Evolutionary conservation across 441 rosid species (phyloP), one percentile per base, ranked within the genome.

Genomic region (Manihot esculenta): DNA sequence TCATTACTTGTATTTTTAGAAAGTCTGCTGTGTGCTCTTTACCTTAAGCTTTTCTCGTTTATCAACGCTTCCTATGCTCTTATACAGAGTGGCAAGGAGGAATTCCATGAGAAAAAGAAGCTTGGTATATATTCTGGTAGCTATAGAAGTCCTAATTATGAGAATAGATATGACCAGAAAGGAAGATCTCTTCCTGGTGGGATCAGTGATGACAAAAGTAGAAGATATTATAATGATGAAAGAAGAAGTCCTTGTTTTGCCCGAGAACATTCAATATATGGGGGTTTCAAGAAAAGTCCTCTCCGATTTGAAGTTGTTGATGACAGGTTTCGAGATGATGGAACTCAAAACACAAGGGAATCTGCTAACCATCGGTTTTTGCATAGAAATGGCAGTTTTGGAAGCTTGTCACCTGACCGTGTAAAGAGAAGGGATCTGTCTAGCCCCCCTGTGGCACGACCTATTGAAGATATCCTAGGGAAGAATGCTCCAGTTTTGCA

Each of bases 251-350:
- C 83, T 18, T 74, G 73, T 68, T 79, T 72, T 79, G 63, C 78
- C 23, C 73, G 47, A 15, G 88, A 82, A 35, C 76, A 72, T 78
- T 72, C 88, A 62, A 83, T 86, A 73, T 65, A 77, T 63, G 85
- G 87, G 63, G 84, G 84, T 67, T 75, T 69, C 59, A 88, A 72
- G 74, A 89, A 61, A 77, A 83, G 70, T 74, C 83, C 94, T 74
- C 74, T 76, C 66, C 85, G 82, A 10, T 88, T 91, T 73, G 99
- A 92, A 87, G 79, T 95, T 81, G 96, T 95, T 49, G 99, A 95
- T 76, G 87, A 89, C 74, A 86, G 99, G 77, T 68, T 81, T 79
- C 86, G 92, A 71, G 87, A 84, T 24, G 89, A 81, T 45, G 73
- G 69, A n/a, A 13, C 10, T 30, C 72, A 69, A 72, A 72, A 77